These are phyloP conservation scores for Sabuloglossum arenarium DNA, from an alignment of 495 filamentous ascomycete genomes.

Conservation along the genomic window DNA sequence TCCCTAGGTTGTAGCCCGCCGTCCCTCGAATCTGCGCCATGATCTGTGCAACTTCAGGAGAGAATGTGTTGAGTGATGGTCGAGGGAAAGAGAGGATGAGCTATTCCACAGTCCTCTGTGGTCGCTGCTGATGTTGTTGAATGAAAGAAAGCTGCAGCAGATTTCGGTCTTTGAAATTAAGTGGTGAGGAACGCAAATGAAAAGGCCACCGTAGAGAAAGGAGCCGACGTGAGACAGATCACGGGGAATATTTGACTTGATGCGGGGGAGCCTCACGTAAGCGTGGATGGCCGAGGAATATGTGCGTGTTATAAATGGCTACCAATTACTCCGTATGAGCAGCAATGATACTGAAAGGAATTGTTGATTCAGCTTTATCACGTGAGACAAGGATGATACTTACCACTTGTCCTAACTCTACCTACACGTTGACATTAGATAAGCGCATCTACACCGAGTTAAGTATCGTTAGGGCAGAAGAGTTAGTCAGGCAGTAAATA, in stretches of 20 bases:
- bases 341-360: too few species aligned
- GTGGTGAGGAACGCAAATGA: neutral
- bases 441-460: too few species aligned
- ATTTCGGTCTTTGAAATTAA: neutral
- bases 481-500: too few species aligned
- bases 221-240: neutral
- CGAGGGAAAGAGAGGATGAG: neutral
- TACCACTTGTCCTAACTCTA: too few species aligned
- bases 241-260: neutral
- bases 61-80: neutral
- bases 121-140: too few species aligned
- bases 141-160: neutral
- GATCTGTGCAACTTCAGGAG: neutral
- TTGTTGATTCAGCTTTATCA: too few species aligned
- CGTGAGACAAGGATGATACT: too few species aligned
- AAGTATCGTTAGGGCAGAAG: too few species aligned
- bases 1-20: conserved; percentile 83
- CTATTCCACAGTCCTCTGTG: neutral
- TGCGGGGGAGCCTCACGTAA: neutral
- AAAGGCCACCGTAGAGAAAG: conserved; percentile 1
- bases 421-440: too few species aligned
- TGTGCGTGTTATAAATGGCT: too few species aligned
- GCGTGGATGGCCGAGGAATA: too few species aligned
- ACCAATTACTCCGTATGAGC: too few species aligned
- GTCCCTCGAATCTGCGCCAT: conserved; percentile 97